These are phyloP conservation scores for Arachnomyces sp. DNA, from an alignment of 2,329 filamentous ascomycete species.

Conservation along the genomic window DNA sequence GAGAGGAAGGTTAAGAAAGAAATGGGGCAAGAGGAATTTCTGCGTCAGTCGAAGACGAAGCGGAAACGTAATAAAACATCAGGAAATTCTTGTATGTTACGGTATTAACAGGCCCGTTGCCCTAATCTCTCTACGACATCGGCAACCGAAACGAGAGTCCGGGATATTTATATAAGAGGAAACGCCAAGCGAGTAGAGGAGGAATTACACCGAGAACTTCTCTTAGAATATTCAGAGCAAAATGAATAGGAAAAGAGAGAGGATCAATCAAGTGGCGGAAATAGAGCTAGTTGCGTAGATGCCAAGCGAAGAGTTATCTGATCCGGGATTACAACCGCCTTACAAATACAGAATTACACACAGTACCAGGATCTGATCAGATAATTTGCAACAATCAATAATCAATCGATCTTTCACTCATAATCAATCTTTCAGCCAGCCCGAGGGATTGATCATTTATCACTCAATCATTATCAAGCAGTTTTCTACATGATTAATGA, in stretches of 20 bases:
- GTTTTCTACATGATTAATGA: no score
- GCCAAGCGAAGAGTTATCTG: constrained; percentile 13
- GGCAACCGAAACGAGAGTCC: no score
- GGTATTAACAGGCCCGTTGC: not conserved
- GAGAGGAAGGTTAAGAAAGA: constrained; percentile 4
- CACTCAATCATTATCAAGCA: no score
- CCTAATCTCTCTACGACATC: no score
- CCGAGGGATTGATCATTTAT: not conserved
- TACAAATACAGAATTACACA: constrained; percentile 10
- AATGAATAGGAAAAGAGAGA: not conserved
- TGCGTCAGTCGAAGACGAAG: not conserved
- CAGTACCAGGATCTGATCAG: no score
- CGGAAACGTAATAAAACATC: not conserved
- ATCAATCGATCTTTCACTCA: no score
- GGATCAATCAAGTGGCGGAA: not conserved
- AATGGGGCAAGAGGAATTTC: constrained; percentile 1
- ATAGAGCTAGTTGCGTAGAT: constrained; percentile 2
- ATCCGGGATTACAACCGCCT: constrained; percentile 6
- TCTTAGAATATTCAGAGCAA: constrained; percentile 8
- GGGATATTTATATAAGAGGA: constrained; percentile 17
- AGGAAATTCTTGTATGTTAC: constrained; percentile 6
- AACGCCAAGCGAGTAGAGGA: no score
- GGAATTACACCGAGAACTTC: no score
- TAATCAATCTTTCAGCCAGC: constrained; percentile 1
- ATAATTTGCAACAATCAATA: no score